Evolutionary conservation across 257 asterid genomes (phyloP), one percentile per base, ranked within the genome.

Genomic region (Nicotiana attenuata): DNA sequence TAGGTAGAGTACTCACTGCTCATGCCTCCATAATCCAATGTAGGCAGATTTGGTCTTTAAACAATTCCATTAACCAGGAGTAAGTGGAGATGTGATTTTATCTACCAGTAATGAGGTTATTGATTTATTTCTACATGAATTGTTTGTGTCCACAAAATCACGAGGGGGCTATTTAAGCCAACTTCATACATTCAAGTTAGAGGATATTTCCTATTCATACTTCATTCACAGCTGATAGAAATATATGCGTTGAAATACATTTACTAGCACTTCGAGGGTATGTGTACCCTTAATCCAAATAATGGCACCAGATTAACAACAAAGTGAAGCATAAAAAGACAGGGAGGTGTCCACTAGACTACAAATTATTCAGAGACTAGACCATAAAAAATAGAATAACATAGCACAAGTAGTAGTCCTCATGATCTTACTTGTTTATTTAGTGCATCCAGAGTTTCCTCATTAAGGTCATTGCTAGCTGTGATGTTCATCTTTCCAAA

Each of bases 391-490:
- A 7, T 13, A 47, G 78, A 73, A 73, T 71, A 59, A 1, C 8
- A 4, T 52, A 47, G 78, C 60, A 15, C 79, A 47, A 24, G 61
- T 15, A 47, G 41, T 22, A 20, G 19, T 76, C 79, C 22, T 31
- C 63, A 64, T 85, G 33, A 78, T 24, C 35, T 83, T 86, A 92
- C 99, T 98, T 96, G 99, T 86, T 96, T 96, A 90, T 96, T 96
- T 82, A 96, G 89, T 41, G 96, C 98, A 89, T 96, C 99, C 82
- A 96, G 66, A 38, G 99, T 96, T 91, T 94, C 99, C 88, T 96
- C 99, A 86, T 94, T 94, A 82, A 96, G 98, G 77, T 96, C 99
- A 82, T 96, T 96, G 87, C 99, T 96, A 55, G 99, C 99, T 5
- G 98, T 92, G 77, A 96, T 94, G 82, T 86, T 77, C 66, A 66